Evolutionary conservation across 768 basidiomycete genomes (phyloP), one percentile per base, ranked within the genome.

Genomic region (Butyriboletus loyo): DNA sequence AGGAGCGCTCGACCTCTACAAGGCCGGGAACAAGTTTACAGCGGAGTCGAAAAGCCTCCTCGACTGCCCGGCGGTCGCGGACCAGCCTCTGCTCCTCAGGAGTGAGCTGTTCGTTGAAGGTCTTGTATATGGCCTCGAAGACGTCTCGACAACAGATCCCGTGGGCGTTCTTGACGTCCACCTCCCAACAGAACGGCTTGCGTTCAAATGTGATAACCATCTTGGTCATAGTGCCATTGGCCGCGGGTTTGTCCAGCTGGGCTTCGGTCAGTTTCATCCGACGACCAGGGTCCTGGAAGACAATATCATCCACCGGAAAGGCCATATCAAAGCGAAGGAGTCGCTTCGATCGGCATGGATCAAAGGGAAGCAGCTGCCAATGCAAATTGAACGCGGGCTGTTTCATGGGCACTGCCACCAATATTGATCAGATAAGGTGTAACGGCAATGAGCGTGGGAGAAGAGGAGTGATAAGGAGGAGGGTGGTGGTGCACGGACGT

Each of bases 81-180:
- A 68, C 59, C 22, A 69, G 68, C 52, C 73, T 58, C 50, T 69
- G 72, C 30, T 86, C 83, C 31, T 74, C 70, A 22, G 60, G 58
- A 1, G 77, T 76, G 62, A 86, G 67, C 8, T 70, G 72, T 34
- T 70, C 65, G 42, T 75, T 65, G 54, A 77, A 81, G 6, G 74
- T 67, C 38, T 78, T 73, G 60, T 81, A 77, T 25, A 87, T 83
- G 10, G 76, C 79, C 49, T 76, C 65, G 61, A 85, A 83, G 31
- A 87, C 75, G 46, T 87, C 84, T 22, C 78, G 73, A 58, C 82
- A 79, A 14, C 77, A 68, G 50, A 86, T 71, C 13, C 78, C 77
- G 37, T 64, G 65, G 21, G 68, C 45, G 34, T 76, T 72, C 43
- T 73, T 71, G 51, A 82, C 74, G 48, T 74, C 56, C 35, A 83